Evolutionary conservation across 352 stramenopile genomes (phyloP), one percentile per base, ranked within the genome.

Genomic region (Pythium sp.): DNA sequence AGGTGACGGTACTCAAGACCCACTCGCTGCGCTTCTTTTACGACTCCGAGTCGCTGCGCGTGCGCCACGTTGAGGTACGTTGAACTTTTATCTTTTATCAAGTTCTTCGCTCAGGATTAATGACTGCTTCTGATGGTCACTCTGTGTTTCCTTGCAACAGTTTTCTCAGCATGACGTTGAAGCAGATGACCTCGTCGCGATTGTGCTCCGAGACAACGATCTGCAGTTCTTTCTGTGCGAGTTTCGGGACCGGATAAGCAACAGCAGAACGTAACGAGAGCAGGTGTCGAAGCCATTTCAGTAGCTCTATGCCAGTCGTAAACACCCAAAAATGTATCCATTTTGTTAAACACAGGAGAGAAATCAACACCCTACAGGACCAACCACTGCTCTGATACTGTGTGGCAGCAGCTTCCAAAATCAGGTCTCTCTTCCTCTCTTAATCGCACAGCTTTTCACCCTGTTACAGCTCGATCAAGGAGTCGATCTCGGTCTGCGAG

Each of bases 11-110:
- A 36, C 61, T 86, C 30, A 76, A 87, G 55, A 79, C 66, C 18
- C 81, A 89, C 69, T 75, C 72, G 28, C 51, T 91, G 46, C 77
- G 77, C 38, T 74, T 90, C 24, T 90, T 86, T 65, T 91, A 85
- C 58, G 75, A 90, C 66, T 61, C 75, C 53, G 70, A 89, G 43
- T 76, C 76, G 15, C 87, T 85, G 26, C 70, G 67, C 58, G 73
- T 93, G n/a, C 72, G 72, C 38, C 81, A 76, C 36, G 79, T 91
- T 34, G 76, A 91, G 76, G 84, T 92, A 54, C 15, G 72, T 73
- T 51, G 32, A 8, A 4, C 11, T 6, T 22, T 41, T 12, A 41
- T 26, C 20, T 61, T 61, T 26, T 57, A 36, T 62, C 28, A 22
- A 1, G 30, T 5, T 32, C 5, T 32, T 32, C 30, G 5, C 30